Conservation (phyloP, 2,329 filamentous ascomycete genomes). For the Pestalotiopsis sp. region DNA sequence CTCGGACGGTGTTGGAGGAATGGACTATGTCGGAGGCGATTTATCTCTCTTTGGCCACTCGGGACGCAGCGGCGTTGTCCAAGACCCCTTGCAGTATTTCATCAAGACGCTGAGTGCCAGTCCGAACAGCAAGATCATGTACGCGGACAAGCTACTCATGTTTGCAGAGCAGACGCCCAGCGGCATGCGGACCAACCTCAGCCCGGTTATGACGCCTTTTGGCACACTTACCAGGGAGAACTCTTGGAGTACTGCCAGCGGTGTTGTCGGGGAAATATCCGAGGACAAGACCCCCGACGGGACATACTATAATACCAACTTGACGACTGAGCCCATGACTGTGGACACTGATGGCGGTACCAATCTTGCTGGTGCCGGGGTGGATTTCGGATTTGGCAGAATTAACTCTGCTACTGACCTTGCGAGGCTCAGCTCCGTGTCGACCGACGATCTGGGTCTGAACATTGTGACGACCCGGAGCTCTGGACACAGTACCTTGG, state of each 20-base stretch:
- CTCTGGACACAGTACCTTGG: conserved; percentile 4
- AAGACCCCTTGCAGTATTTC: conserved; percentile 46
- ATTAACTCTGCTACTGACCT: neutral
- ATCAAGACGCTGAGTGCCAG: conserved; percentile 44
- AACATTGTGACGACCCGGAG: conserved; percentile 7
- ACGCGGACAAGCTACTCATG: conserved; percentile 42
- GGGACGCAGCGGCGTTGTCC: conserved; percentile 31
- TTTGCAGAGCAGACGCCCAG: conserved; percentile 42
- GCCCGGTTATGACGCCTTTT: conserved; percentile 25
- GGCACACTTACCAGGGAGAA: neutral
- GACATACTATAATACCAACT: neutral
- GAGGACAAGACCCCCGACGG: neutral
- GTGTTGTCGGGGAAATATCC: neutral
- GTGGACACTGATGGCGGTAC: neutral
- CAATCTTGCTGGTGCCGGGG: neutral
- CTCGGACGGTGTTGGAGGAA: conserved; percentile 23
- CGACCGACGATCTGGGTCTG: neutral
- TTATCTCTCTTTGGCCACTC: conserved; percentile 31
- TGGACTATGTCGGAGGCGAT: conserved; percentile 34
- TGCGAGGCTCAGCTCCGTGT: neutral
- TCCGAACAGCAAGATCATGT: conserved; percentile 44
- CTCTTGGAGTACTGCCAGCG: neutral
- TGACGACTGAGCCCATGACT: neutral
- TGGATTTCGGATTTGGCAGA: neutral
- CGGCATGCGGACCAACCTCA: conserved; percentile 35